phyloP scores from a whole-genome alignment of 306 rosid genomes.

The Fagus sylvatica region DNA sequence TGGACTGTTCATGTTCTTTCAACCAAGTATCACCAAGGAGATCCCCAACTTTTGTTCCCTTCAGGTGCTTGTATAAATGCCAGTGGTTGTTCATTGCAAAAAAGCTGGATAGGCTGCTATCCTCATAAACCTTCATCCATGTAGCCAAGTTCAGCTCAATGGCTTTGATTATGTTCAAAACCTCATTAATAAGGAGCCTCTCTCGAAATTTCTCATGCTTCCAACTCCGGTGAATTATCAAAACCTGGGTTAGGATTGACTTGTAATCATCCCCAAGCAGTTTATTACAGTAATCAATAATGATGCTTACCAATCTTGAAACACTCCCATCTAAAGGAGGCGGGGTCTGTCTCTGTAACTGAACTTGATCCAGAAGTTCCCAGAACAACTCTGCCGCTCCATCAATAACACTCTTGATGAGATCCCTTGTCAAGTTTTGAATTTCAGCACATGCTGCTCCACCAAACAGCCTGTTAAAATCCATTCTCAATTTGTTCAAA shows the following conservation, averaged over 20 bases:
- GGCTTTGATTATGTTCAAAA: conserved; percentile 68
- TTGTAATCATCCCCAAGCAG: conserved; percentile 85
- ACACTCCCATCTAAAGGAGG: conserved; percentile 87
- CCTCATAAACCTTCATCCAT: conserved; percentile 79
- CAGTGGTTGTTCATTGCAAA: conserved; percentile 95
- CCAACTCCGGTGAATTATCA: conserved; percentile 94
- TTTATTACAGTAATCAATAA: conserved; percentile 86
- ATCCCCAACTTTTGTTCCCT: conserved; percentile 80
- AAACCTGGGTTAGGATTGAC: conserved; percentile 85
- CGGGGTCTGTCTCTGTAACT: conserved; percentile 79
- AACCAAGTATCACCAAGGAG: conserved; percentile 69
- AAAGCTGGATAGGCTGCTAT: conserved; percentile 56
- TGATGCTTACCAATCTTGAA: conserved; percentile 74
- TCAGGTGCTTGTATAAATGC: conserved; percentile 82
- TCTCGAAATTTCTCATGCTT: conserved; percentile 87
- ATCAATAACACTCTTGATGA: conserved; percentile 83
- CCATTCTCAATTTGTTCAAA: conserved; percentile 85
- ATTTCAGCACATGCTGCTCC: conserved; percentile 86
- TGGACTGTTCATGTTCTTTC: conserved; percentile 79
- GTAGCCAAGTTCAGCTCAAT: conserved; percentile 71
- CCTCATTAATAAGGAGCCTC: conserved; percentile 64
- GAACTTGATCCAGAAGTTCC: conserved; percentile 87
- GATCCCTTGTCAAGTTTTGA: conserved; percentile 94
- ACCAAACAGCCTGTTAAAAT: conserved; percentile 91
- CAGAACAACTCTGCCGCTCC: conserved; percentile 94